Evolutionary conservation across 805 yeast species (phyloP).

Genomic region (Monosporozyma aerobia): DNA sequence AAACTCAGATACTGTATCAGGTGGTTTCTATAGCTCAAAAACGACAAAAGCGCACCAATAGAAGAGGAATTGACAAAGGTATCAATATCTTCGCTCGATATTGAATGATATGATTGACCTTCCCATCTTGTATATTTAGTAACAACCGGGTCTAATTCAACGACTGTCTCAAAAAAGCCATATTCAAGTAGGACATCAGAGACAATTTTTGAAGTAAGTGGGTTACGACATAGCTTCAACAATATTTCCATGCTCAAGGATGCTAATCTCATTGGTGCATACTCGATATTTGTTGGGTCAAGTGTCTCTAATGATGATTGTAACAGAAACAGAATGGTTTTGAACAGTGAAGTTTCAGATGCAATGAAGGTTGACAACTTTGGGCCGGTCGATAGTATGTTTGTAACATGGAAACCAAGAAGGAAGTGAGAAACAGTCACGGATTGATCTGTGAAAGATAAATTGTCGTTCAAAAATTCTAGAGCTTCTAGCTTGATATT

Average conservation of each 20-base stretch:
- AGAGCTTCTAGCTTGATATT: constrained; percentile 49
- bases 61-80: constrained; percentile 24
- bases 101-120: constrained; percentile 32
- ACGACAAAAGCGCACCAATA: constrained; percentile 48
- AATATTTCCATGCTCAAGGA: constrained; percentile 53
- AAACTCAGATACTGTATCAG: constrained; percentile 58
- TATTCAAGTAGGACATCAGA: constrained; percentile 44
- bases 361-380: constrained; percentile 41
- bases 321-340: constrained; percentile 43
- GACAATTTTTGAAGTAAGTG: constrained; percentile 43
- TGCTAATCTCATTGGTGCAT: constrained; percentile 49
- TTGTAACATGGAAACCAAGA: constrained; percentile 58
- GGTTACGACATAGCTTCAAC: constrained; percentile 49
- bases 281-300: constrained; percentile 35
- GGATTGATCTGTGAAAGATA: constrained; percentile 34
- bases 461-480: constrained; percentile 44
- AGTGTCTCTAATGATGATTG: constrained; percentile 38
- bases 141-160: constrained; percentile 46
- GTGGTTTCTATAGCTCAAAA: constrained; percentile 51
- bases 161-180: constrained; percentile 42
- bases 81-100: constrained; percentile 31
- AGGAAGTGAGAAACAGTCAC: constrained; percentile 64
- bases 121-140: constrained; percentile 50
- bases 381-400: constrained; percentile 44
- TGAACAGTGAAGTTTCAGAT: constrained; percentile 48